Evolutionary conservation across 1,139 yeast species (phyloP).

Genomic region (Magnusiomyces ingens): DNA sequence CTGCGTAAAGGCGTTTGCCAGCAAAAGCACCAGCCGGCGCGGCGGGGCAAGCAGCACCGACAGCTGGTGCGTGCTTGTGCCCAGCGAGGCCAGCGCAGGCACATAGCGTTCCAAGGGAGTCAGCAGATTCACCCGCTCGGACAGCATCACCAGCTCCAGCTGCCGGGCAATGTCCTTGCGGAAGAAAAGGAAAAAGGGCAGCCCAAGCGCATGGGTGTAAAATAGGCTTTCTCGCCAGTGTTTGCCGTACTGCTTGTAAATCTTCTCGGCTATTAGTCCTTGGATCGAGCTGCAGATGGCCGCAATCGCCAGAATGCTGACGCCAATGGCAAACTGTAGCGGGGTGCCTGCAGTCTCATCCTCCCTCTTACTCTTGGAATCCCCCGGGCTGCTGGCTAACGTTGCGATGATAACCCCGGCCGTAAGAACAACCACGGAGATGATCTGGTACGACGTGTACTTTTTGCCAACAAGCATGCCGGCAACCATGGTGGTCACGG

Average conservation of each 20-base stretch:
- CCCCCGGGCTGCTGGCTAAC: slow-evolving; percentile 20
- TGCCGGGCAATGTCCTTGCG: slow-evolving; percentile 23
- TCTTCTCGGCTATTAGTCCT: slow-evolving; percentile 50
- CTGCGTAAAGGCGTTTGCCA: slow-evolving; percentile 52
- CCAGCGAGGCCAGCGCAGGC: too few relatives aligned
- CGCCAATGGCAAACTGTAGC: slow-evolving; percentile 37
- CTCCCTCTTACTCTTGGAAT: not conserved
- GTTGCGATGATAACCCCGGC: slow-evolving; percentile 53
- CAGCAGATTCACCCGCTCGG: slow-evolving; percentile 9
- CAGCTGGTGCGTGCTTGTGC: too few relatives aligned
- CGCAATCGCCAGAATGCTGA: slow-evolving; percentile 40
- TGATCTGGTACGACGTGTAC: slow-evolving; percentile 24
- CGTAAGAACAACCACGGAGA: slow-evolving; percentile 48
- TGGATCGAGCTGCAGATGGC: slow-evolving; percentile 47
- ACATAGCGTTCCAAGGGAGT: not conserved
- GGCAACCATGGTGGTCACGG: slow-evolving; percentile 53
- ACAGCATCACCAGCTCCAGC: slow-evolving; percentile 17
- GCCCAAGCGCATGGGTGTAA: slow-evolving; percentile 50
- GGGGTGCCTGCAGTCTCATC: slow-evolving; percentile 6
- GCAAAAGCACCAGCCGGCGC: slow-evolving; percentile 27
- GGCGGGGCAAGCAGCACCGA: not conserved
- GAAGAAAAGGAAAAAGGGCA: slow-evolving; percentile 48
- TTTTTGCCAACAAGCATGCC: slow-evolving; percentile 45
- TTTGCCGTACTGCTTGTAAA: slow-evolving; percentile 43
- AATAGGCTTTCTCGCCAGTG: slow-evolving; percentile 63